Evolutionary conservation across 2,329 filamentous ascomycete genomes (phyloP).

Genomic region (Emericellopsis atlantica): DNA sequence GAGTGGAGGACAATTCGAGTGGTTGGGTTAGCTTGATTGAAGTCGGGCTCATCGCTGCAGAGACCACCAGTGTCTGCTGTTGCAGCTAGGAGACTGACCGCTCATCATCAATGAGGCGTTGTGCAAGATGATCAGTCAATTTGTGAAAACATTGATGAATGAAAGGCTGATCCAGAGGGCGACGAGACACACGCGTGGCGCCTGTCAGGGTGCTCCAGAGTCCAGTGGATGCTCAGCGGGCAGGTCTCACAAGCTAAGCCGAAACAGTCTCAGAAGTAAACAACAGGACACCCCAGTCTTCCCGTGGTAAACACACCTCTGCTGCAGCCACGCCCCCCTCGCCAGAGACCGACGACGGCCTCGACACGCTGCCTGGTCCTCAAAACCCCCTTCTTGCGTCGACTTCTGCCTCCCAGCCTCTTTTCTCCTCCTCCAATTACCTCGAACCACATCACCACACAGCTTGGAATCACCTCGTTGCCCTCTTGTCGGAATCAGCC

Average conservation of each 20-base stretch:
- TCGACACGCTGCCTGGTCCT: slow-evolving; percentile 15
- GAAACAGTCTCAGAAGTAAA: slow-evolving; percentile 4
- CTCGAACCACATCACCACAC: slow-evolving; percentile 19
- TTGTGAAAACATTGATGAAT: no score
- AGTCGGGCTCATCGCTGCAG: no score
- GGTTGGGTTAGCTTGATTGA: no score
- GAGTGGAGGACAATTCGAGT: no score
- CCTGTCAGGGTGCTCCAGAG: background rate
- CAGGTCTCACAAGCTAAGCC: slow-evolving; percentile 1
- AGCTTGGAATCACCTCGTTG: slow-evolving; percentile 5
- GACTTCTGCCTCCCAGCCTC: slow-evolving; percentile 3
- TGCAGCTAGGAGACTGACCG: no score
- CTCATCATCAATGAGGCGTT: no score
- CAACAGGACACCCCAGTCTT: slow-evolving; percentile 3
- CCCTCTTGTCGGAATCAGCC: background rate
- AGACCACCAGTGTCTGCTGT: no score
- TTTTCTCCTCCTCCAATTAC: slow-evolving; percentile 23
- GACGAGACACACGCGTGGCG: no score
- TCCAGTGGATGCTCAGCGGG: background rate
- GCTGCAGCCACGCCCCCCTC: slow-evolving; percentile 4
- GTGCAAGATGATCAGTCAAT: no score
- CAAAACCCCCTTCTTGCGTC: background rate
- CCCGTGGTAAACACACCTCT: slow-evolving; percentile 1
- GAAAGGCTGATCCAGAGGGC: no score
- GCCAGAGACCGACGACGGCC: background rate